Conservation (phyloP, 2,329 filamentous ascomycete genomes). For the Scedosporium boydii region DNA sequence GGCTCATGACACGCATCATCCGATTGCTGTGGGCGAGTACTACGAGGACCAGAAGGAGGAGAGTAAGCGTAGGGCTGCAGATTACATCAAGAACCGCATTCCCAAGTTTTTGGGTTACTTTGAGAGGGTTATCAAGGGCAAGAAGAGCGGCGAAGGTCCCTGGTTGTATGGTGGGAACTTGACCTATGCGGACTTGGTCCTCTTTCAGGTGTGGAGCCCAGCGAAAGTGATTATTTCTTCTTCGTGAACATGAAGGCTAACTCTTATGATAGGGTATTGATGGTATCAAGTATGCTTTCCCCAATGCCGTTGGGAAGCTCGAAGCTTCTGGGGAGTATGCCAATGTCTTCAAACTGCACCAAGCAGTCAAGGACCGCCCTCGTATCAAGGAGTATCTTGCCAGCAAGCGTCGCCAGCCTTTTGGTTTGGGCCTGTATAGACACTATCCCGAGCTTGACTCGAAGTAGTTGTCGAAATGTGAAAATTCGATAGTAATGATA, state of each 20-base stretch:
- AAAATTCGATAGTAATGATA: no score
- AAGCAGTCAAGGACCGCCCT: conserved; percentile 50
- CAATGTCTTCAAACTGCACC: conserved; percentile 54
- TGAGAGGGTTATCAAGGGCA: conserved; percentile 51
- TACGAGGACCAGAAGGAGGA: conserved; percentile 72
- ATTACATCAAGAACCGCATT: conserved; percentile 52
- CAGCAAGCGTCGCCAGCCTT: conserved; percentile 53
- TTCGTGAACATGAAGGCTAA: background rate
- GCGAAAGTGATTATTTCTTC: background rate
- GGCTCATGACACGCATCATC: conserved; percentile 68
- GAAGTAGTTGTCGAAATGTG: conserved; percentile 4
- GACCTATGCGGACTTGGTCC: conserved; percentile 63
- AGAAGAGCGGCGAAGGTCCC: conserved; percentile 45
- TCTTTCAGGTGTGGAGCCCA: conserved; percentile 53
- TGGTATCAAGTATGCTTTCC: conserved; percentile 58
- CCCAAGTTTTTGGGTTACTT: conserved; percentile 68
- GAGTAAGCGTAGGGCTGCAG: conserved; percentile 43
- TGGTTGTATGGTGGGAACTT: conserved; percentile 58
- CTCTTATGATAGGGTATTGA: conserved; percentile 30
- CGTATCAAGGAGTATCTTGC: conserved; percentile 60
- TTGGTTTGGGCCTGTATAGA: conserved; percentile 58
- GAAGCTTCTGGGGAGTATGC: conserved; percentile 47
- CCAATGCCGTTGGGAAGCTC: conserved; percentile 49
- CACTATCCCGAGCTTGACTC: conserved; percentile 65
- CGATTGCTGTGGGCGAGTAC: conserved; percentile 46